Base-by-base conservation (phyloP, 2,329 filamentous ascomycete genomes). In the Penicillium capsulatum region DNA sequence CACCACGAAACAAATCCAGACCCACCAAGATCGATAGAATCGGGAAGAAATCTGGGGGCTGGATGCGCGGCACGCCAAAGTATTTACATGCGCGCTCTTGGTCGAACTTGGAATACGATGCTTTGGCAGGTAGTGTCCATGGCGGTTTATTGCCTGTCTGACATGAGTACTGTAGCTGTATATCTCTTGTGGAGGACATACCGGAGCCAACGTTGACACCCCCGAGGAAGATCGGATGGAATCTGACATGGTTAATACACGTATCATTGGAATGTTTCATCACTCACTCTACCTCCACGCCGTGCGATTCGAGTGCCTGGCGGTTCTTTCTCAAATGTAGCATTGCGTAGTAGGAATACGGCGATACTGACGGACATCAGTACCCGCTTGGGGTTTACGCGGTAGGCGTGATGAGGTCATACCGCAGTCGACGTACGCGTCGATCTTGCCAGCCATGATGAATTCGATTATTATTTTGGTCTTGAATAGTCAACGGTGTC, bases 211-310 rank as follows among this genome's bases (percentile, higher is more conserved):
- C 68, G 57, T 81, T 84, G 56, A 86, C 77, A 31, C 74, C 83
- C 17, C 79, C 81, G 10, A 91, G 71, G 56, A 90, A 82, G 36
- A 89, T 73, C 10, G 86, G 86, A 48, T 84, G 74, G 52, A 85
- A 77, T 35, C 83, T 86, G 47, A 2, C n/a, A 13, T n/a, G 5
- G 10, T 31, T 29, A 40, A 14, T 36, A 11, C 26, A 11, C 26
- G 10, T 4, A 14, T 28, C 26, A 14, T 11, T 11, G 26, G 9
- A 7, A 6, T n/a, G 13, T 11, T 11, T 7, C 11, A 14, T 4
- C 6, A 57, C 79, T 52, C 67, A 86, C 84, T 87, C 80, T 20
- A 89, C 65, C 24, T 80, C 69, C 4, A 88, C 73, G 20, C 71
- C 70, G 60, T 86, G 70, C 7, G 73, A 71, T 34, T 68, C 65